Percentiles rank a stretch among this genome's conserved stretches.
These are phyloP conservation scores for Amylocarpus encephaloides DNA, from an alignment of 2,329 filamentous ascomycete species.

Conservation along the genomic window DNA sequence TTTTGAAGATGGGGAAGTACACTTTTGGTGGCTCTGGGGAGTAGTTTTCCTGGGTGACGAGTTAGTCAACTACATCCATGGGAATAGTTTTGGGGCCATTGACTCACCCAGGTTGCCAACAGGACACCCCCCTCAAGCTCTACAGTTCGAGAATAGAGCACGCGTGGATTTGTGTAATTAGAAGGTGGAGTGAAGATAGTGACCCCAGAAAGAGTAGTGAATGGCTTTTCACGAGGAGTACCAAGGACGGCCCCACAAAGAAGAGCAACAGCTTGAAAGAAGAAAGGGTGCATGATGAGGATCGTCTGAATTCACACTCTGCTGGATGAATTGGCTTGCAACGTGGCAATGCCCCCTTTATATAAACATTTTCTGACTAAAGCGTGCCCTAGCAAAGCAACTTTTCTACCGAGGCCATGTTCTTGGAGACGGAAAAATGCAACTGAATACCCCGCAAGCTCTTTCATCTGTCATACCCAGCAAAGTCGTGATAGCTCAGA, in stretches of 20 bases:
- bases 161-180: conserved; percentile 26
- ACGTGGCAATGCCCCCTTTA: not conserved
- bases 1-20: conserved; percentile 46
- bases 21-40: conserved; percentile 44
- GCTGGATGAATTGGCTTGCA: not conserved
- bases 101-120: conserved; percentile 41
- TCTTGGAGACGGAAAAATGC: conserved; percentile 17
- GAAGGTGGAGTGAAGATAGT: conserved; percentile 26
- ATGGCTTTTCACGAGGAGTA: conserved; percentile 14
- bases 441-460: conserved; percentile 11
- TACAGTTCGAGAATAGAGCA: conserved; percentile 33
- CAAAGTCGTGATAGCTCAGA: conserved; percentile 5
- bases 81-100: not conserved
- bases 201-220: conserved; percentile 26
- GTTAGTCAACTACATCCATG: not conserved
- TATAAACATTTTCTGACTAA: not conserved
- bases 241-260: conserved; percentile 17
- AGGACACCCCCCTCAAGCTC: conserved; percentile 36
- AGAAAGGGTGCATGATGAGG: conserved; percentile 20
- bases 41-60: conserved; percentile 40
- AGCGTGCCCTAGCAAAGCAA: not conserved
- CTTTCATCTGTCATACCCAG: conserved; percentile 11
- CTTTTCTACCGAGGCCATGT: not conserved
- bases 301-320: not conserved
- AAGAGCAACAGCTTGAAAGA: conserved; percentile 14